phyloP scores from a whole-genome alignment of 2,329 filamentous ascomycete genomes.

The Aotearoamyces nothofagi region DNA sequence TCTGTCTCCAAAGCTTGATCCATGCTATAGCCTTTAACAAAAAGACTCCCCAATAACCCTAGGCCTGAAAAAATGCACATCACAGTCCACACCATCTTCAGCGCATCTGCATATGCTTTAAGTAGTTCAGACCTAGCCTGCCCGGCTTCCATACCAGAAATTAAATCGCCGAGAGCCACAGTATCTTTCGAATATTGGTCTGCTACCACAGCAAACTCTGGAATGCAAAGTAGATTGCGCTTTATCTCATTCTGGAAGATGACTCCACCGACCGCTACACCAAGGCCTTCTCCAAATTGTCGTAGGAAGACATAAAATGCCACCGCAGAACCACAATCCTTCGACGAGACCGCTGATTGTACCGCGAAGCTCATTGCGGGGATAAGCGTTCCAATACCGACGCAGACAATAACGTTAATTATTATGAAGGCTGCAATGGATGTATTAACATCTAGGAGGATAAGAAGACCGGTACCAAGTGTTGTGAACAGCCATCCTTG shows the following conservation, averaged over 20 bases:
- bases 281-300: constrained; percentile 43
- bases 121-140: constrained; percentile 3
- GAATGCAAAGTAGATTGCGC: neutral
- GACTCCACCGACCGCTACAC: constrained; percentile 47
- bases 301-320: constrained; percentile 51
- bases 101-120: constrained; percentile 9
- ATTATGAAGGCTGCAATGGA: constrained; percentile 37
- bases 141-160: neutral
- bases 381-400: constrained; percentile 46
- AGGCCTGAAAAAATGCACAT: constrained; percentile 11
- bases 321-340: constrained; percentile 39
- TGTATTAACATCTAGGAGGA: constrained; percentile 31
- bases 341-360: constrained; percentile 38
- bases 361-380: constrained; percentile 42
- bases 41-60: constrained; percentile 20
- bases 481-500: constrained; percentile 40
- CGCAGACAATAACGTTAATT: constrained; percentile 37
- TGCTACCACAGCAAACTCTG: neutral
- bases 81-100: constrained; percentile 13
- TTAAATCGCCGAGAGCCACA: neutral
- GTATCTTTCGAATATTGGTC: neutral
- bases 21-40: constrained; percentile 1
- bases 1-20: neutral
- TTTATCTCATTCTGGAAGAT: constrained; percentile 43
- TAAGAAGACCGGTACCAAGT: constrained; percentile 37